phyloP scores from a whole-genome alignment of 495 filamentous ascomycete species.

The Bathelium albidoporum region DNA sequence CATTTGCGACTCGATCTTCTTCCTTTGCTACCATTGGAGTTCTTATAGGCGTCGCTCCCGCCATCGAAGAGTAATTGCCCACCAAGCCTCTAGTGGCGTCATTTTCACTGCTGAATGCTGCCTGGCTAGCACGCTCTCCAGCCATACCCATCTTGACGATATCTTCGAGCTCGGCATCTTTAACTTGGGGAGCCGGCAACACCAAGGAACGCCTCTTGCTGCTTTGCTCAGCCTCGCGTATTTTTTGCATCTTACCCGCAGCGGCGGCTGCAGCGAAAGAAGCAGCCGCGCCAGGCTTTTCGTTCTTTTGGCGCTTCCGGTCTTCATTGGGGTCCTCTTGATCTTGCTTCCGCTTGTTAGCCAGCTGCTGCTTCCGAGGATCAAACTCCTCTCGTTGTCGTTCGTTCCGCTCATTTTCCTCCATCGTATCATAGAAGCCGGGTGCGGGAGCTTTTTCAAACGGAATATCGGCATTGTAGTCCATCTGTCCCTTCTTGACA shows the following conservation, averaged over 20 bases:
- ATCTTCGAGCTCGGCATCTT: constrained; percentile 85
- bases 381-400: constrained; percentile 80
- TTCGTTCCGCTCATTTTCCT: constrained; percentile 75
- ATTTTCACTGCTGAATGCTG: constrained; percentile 70
- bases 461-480: constrained; percentile 97
- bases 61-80: constrained; percentile 71
- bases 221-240: constrained; percentile 91
- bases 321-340: constrained; percentile 66
- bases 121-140: constrained; percentile 71
- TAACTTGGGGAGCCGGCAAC: constrained; percentile 81
- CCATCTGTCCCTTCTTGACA: constrained; percentile 91
- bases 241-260: constrained; percentile 90
- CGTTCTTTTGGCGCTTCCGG: constrained; percentile 73
- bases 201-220: constrained; percentile 75
- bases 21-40: constrained; percentile 84
- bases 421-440: constrained; percentile 87
- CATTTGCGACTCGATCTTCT: constrained; percentile 91
- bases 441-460: constrained; percentile 86
- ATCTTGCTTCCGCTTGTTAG: constrained; percentile 92
- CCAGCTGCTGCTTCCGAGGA: constrained; percentile 85
- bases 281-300: constrained; percentile 67
- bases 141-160: constrained; percentile 98
- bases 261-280: constrained; percentile 81
- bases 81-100: constrained; percentile 77
- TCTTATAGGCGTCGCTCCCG: constrained; percentile 76